Conservation (phyloP, 2,329 filamentous ascomycete genomes). For the Phyllosticta citriasiana region DNA sequence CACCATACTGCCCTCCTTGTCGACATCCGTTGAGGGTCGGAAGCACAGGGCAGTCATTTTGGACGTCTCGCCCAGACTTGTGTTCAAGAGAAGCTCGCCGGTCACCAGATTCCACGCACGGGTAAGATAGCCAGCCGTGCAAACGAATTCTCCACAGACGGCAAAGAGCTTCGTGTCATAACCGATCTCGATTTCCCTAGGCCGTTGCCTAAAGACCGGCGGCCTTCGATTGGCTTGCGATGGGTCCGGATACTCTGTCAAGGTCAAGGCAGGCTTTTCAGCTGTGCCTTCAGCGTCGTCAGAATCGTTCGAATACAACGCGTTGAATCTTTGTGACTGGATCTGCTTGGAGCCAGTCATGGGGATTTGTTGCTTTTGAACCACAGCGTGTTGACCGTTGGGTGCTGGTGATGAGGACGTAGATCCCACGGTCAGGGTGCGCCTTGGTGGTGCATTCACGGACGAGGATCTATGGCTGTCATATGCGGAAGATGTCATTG, state of each 20-base stretch:
- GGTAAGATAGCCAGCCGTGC: constrained; percentile 77
- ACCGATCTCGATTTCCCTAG: constrained; percentile 68
- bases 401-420: not conserved
- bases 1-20: constrained; percentile 69
- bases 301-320: constrained; percentile 30
- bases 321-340: constrained; percentile 1
- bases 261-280: constrained; percentile 43
- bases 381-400: constrained; percentile 1
- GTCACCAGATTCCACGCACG: constrained; percentile 79
- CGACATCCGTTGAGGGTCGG: constrained; percentile 67
- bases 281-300: constrained; percentile 37
- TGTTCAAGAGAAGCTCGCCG: constrained; percentile 71
- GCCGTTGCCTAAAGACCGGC: constrained; percentile 61
- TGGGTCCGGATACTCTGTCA: constrained; percentile 68
- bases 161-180: constrained; percentile 83
- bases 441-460: constrained; percentile 16
- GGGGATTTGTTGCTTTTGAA: not conserved
- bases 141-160: constrained; percentile 78
- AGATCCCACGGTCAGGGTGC: constrained; percentile 8
- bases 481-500: not conserved
- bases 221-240: constrained; percentile 76
- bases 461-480: not conserved
- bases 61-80: constrained; percentile 56
- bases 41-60: constrained; percentile 76
- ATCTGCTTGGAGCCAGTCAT: not conserved